phyloP scores from a whole-genome alignment of 2,329 filamentous ascomycete genomes.

The Leptographium flavum region DNA sequence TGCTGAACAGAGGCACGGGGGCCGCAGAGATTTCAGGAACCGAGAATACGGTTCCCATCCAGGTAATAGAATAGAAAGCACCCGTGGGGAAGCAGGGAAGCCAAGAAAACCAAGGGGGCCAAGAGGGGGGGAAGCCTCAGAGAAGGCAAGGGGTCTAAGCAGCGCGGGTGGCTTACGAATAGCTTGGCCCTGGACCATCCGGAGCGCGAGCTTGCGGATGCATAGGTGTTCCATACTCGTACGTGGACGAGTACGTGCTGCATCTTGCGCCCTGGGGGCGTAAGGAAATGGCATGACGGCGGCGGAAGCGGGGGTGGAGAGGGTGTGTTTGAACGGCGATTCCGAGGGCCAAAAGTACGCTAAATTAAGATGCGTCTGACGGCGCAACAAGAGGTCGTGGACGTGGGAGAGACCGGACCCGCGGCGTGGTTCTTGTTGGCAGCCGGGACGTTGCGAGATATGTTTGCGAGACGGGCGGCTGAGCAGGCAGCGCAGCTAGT shows the following conservation, averaged over 20 bases:
- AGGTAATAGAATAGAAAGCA: not conserved
- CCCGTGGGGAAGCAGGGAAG: not conserved
- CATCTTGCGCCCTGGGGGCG: not conserved
- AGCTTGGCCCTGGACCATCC: too few relatives aligned
- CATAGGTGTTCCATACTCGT: too few relatives aligned
- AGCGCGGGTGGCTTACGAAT: too few relatives aligned
- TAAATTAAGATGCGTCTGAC: not conserved
- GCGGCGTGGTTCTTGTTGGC: not conserved
- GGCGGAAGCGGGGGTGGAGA: not conserved
- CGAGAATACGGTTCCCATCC: not conserved
- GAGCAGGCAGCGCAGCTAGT: too few relatives aligned
- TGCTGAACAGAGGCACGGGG: not conserved
- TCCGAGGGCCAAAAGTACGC: not conserved
- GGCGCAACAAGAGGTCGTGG: not conserved
- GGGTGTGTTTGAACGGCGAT: conserved; percentile 1
- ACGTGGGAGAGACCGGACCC: not conserved
- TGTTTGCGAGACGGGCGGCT: not conserved
- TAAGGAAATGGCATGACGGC: not conserved
- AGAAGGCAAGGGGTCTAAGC: too few relatives aligned
- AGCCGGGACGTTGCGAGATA: not conserved
- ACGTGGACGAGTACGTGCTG: too few relatives aligned
- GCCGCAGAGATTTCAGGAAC: not conserved
- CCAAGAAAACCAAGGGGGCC: too few relatives aligned
- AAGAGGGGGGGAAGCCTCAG: too few relatives aligned
- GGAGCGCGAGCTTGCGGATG: too few relatives aligned